Evolutionary conservation across 1,284 basidiomycete genomes (phyloP).

Genomic region (Fomitiporia mediterranea): DNA sequence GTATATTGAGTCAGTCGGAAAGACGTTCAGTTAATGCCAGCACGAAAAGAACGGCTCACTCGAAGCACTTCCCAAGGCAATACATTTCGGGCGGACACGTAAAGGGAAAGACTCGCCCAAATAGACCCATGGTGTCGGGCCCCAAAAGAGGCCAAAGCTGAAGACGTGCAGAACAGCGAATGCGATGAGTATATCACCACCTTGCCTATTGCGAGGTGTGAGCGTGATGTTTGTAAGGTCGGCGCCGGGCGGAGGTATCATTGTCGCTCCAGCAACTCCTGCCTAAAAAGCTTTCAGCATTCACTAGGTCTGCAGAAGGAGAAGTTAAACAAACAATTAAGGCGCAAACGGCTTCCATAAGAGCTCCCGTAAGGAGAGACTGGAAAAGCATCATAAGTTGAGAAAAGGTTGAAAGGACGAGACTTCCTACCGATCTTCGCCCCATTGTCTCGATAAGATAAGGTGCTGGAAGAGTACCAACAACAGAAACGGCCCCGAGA

Average conservation of each 20-base stretch:
- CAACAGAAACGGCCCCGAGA: conserved; percentile 63
- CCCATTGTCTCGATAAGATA: conserved; percentile 64
- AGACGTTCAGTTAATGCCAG: neutral
- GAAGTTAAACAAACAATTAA: conserved; percentile 50
- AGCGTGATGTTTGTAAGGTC: conserved; percentile 33
- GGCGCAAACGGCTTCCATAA: conserved; percentile 57
- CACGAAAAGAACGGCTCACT: conserved; percentile 30
- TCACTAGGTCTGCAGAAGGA: neutral
- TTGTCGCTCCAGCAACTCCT: conserved; percentile 68
- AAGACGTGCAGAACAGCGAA: conserved; percentile 78
- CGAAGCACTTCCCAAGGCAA: conserved; percentile 62
- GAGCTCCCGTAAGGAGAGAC: conserved; percentile 64
- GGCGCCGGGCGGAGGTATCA: conserved; percentile 46
- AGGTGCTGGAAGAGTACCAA: conserved; percentile 59
- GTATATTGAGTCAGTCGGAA: conserved; percentile 21
- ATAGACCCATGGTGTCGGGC: conserved; percentile 63
- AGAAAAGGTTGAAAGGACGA: neutral
- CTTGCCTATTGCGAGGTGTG: conserved; percentile 49
- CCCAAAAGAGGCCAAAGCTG: conserved; percentile 72
- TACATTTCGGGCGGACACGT: conserved; percentile 71
- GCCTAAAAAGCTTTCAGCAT: conserved; percentile 38
- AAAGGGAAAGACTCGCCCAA: conserved; percentile 65
- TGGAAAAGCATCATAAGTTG: conserved; percentile 24
- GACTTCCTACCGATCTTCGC: conserved; percentile 50
- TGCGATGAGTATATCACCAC: conserved; percentile 63